A percentile compares a stretch with the other conserved stretches of the same genome.
Conservation (phyloP, 2,329 filamentous ascomycete genomes). For the Colletotrichum karsti region DNA sequence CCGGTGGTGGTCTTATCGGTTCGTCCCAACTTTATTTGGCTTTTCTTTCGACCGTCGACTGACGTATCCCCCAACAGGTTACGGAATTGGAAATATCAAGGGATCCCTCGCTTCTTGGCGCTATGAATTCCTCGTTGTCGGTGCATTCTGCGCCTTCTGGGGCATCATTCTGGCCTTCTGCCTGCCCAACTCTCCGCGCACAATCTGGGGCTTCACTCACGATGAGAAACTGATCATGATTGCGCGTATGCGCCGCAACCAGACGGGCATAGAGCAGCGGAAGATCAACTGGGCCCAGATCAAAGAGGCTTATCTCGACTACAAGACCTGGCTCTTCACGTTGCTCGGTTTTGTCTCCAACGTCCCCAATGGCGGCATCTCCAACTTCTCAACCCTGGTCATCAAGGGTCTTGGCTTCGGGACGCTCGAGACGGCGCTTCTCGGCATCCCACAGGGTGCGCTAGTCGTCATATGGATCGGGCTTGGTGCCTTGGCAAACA, state of each 20-base stretch:
- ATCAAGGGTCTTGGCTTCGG: constrained; percentile 66
- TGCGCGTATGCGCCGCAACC: constrained; percentile 62
- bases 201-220: constrained; percentile 57
- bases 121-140: constrained; percentile 74
- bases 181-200: constrained; percentile 66
- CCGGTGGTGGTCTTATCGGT: constrained; percentile 59
- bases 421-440: constrained; percentile 43
- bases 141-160: constrained; percentile 65
- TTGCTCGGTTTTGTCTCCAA: constrained; percentile 61
- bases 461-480: constrained; percentile 49
- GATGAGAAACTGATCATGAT: constrained; percentile 64
- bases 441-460: constrained; percentile 47
- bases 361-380: constrained; percentile 66
- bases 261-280: constrained; percentile 68
- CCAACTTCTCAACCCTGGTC: constrained; percentile 68
- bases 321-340: constrained; percentile 68
- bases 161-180: constrained; percentile 65
- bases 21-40: neutral
- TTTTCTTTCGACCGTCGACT: neutral
- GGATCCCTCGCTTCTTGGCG: constrained; percentile 68
- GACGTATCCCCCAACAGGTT: constrained; percentile 41
- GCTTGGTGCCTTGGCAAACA: constrained; percentile 48
- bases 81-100: constrained; percentile 67
- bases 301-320: constrained; percentile 63
- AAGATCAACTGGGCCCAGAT: constrained; percentile 63